phyloP scores from a whole-genome alignment of 768 basidiomycete species.

The Pisolithus orientalis region DNA sequence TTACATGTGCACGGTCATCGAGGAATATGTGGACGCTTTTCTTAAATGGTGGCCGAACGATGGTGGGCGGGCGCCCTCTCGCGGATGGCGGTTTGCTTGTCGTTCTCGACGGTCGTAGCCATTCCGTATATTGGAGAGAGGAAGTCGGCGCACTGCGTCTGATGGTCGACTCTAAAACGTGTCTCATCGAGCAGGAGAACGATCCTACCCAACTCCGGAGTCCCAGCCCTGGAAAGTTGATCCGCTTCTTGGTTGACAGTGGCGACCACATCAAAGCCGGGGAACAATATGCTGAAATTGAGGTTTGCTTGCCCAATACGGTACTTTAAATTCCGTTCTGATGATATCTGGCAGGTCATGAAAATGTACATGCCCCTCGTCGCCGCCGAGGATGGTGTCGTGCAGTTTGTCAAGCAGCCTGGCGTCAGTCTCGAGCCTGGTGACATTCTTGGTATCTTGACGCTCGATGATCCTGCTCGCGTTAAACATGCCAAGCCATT shows the following conservation, averaged over 20 bases:
- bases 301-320: slow-evolving; percentile 44
- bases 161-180: slow-evolving; percentile 97
- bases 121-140: slow-evolving; percentile 97
- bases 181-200: slow-evolving; percentile 98
- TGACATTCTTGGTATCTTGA: slow-evolving; percentile 94
- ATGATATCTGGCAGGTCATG: slow-evolving; percentile 58
- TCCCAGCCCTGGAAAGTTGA: slow-evolving; percentile 94
- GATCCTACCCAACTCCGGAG: slow-evolving; percentile 96
- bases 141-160: slow-evolving; percentile 91
- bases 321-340: slow-evolving; percentile 1
- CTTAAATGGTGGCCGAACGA: slow-evolving; percentile 89
- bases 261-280: slow-evolving; percentile 97
- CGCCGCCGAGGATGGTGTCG: slow-evolving; percentile 87
- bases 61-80: slow-evolving; percentile 87
- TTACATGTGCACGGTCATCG: slow-evolving; percentile 90
- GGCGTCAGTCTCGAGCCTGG: slow-evolving; percentile 96
- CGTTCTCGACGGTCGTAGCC: slow-evolving; percentile 87
- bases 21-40: slow-evolving; percentile 88
- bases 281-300: slow-evolving; percentile 96
- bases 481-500: slow-evolving; percentile 99
- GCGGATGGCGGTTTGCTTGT: slow-evolving; percentile 94
- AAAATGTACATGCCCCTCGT: slow-evolving; percentile 99
- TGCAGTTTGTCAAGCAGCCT: slow-evolving; percentile 96
- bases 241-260: slow-evolving; percentile 91
- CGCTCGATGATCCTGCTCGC: slow-evolving; percentile 90